A percentile compares a stretch with the other conserved stretches of the same genome.
These are phyloP conservation scores for Carex littledalei DNA, from an alignment of 176 grass and related monocot genomes.

Conservation along the genomic window DNA sequence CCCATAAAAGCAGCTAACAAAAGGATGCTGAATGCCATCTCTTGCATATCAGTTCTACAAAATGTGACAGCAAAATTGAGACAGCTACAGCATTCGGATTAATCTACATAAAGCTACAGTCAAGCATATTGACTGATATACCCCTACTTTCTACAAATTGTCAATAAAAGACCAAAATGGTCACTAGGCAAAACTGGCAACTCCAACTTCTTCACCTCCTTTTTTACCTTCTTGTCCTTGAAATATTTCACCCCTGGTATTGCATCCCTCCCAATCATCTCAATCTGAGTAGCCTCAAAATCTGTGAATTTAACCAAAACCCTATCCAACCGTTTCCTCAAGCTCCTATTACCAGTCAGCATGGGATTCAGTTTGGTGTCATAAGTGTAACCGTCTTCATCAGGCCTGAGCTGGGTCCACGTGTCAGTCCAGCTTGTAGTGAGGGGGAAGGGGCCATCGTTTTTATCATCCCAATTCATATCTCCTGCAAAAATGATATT, in stretches of 20 bases:
- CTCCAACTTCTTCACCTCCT: slow-evolving; percentile 32
- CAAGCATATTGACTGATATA: background rate
- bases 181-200: slow-evolving; percentile 78
- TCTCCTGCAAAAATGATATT: slow-evolving; percentile 73
- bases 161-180: slow-evolving; percentile 75
- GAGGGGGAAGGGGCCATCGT: slow-evolving; percentile 58
- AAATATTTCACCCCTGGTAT: slow-evolving; percentile 51
- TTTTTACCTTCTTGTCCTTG: slow-evolving; percentile 65
- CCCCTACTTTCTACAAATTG: slow-evolving; percentile 22
- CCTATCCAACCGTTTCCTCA: slow-evolving; percentile 66
- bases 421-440: slow-evolving; percentile 56
- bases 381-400: slow-evolving; percentile 70
- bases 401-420: slow-evolving; percentile 57
- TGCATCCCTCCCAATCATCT: slow-evolving; percentile 70
- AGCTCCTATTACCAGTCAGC: slow-evolving; percentile 53
- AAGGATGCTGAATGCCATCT: background rate
- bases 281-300: slow-evolving; percentile 55
- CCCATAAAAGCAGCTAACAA: background rate
- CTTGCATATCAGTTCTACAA: slow-evolving; percentile 1
- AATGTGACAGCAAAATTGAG: slow-evolving; percentile 17
- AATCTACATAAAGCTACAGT: background rate
- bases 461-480: slow-evolving; percentile 96
- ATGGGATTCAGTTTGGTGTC: slow-evolving; percentile 67
- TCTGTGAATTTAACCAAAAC: slow-evolving; percentile 50
- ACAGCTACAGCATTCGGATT: background rate